Conservation (phyloP, 768 basidiomycete species). For the Leccinum obscurum region DNA sequence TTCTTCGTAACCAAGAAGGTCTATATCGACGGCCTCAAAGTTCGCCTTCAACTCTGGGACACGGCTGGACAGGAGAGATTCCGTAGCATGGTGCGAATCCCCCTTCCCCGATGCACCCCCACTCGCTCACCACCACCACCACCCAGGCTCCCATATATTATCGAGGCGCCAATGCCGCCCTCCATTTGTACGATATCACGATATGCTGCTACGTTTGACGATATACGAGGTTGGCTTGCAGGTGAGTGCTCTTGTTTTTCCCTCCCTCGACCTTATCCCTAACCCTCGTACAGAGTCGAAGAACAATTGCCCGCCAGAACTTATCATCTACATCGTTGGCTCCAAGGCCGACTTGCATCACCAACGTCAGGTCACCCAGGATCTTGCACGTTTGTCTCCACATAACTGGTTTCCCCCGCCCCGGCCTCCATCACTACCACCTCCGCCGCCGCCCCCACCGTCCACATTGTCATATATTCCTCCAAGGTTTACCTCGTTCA, state of each 20-base stretch:
- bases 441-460: conserved; percentile 53
- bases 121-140: conserved; percentile 17
- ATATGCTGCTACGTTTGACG: conserved; percentile 85
- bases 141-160: conserved; percentile 92
- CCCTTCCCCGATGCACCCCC: conserved; percentile 1
- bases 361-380: conserved; percentile 75
- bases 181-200: conserved; percentile 94
- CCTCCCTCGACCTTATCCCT: not conserved
- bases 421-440: conserved; percentile 62
- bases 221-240: conserved; percentile 89
- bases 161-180: conserved; percentile 91
- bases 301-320: conserved; percentile 85
- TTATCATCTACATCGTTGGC: conserved; percentile 94
- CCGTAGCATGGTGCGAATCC: conserved; percentile 72
- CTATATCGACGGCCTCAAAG: conserved; percentile 78
- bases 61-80: conserved; percentile 94
- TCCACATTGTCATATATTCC: conserved; percentile 39
- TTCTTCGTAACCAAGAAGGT: conserved; percentile 95
- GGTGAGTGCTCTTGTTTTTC: conserved; percentile 47
- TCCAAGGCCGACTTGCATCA: conserved; percentile 82
- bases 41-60: conserved; percentile 88
- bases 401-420: conserved; percentile 90
- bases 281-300: conserved; percentile 62
- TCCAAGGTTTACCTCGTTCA: conserved; percentile 38
- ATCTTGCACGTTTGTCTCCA: conserved; percentile 79